phyloP scores from a whole-genome alignment of 257 asterid species.

The Handroanthus guayacan region DNA sequence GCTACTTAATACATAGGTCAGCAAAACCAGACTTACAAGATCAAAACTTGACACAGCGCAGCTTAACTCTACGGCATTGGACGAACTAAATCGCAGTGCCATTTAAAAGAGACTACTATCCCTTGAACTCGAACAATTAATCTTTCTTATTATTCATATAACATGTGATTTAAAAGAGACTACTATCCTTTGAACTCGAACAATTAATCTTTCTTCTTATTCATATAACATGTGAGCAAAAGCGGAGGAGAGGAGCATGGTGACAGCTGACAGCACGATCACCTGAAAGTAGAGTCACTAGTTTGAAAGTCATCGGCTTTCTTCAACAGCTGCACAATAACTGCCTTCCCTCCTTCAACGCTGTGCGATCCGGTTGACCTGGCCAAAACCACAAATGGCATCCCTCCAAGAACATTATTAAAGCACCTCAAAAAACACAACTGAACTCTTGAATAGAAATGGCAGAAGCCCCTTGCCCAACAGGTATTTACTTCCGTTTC shows the following conservation, averaged over 20 bases:
- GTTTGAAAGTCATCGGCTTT: neutral
- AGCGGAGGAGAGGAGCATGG: neutral
- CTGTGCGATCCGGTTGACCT: neutral
- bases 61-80: neutral
- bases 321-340: neutral
- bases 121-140: neutral
- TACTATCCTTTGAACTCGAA: neutral
- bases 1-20: conserved; percentile 8
- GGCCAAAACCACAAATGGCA: neutral
- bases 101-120: neutral
- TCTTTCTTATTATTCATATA: neutral
- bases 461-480: neutral
- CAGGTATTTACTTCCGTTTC: neutral
- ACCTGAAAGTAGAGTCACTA: neutral
- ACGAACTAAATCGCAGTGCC: too few species aligned
- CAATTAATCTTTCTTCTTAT: neutral
- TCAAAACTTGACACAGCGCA: neutral
- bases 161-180: neutral
- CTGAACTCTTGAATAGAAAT: neutral
- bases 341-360: neutral
- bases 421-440: neutral
- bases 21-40: neutral
- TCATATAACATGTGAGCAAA: neutral
- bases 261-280: neutral
- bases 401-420: conserved; percentile 2